Evolutionary conservation across 306 rosid genomes (phyloP).

Genomic region (Cajanus cajan): DNA sequence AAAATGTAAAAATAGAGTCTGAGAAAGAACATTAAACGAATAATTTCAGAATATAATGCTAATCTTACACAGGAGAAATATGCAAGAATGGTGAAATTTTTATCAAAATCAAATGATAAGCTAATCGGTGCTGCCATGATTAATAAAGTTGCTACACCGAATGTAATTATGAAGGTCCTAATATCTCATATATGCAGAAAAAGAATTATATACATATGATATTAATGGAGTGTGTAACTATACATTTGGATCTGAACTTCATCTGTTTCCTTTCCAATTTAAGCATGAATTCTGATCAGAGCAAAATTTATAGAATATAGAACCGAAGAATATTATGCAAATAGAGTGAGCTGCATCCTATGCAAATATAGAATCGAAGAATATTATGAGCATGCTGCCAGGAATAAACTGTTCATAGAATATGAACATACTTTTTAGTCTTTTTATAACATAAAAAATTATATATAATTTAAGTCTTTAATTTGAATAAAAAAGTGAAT

Average conservation of each 20-base stretch:
- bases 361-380: background rate
- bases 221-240: background rate
- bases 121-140: too few relatives aligned
- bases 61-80: background rate
- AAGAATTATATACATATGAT: too few relatives aligned
- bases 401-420: constrained; percentile 20
- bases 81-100: background rate
- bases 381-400: constrained; percentile 27
- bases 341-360: background rate
- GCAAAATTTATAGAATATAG: too few relatives aligned
- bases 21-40: background rate
- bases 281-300: background rate
- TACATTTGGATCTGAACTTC: background rate
- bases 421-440: constrained; percentile 21
- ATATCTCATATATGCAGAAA: too few relatives aligned
- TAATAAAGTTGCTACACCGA: too few relatives aligned
- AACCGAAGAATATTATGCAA: too few relatives aligned
- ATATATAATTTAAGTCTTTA: background rate
- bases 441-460: constrained; percentile 13
- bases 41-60: background rate
- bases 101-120: background rate
- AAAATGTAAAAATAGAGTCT: background rate
- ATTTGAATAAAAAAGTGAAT: constrained; percentile 23
- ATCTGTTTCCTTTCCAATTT: background rate
- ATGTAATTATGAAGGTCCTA: too few relatives aligned